phyloP scores from a whole-genome alignment of 164 flowering plant species.

The Vitis vinifera region ASM3070453v1 NC_081820.1:27432001-27432500 shows the following conservation, averaged over 20 bases:
- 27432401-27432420: not conserved
- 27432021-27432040: not conserved
- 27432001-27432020: not conserved
- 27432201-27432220: conserved; percentile 55
- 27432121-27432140: conserved; percentile 47
- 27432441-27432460: not conserved
- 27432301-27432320: no score
- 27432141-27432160: conserved; percentile 38
- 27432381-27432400: not conserved
- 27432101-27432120: conserved; percentile 39
- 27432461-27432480: not conserved
- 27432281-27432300: no score
- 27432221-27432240: conserved; percentile 50
- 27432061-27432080: not conserved
- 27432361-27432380: not conserved
- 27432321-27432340: not conserved
- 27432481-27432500: not conserved
- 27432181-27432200: conserved; percentile 45
- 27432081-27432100: not conserved
- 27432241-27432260: not conserved
- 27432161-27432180: conserved; percentile 49
- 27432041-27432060: not conserved
- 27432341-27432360: not conserved
- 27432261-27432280: no score
- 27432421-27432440: not conserved